A percentile compares a stretch with the other conserved stretches of the same genome.
Conservation (phyloP, 257 asterid genomes). For the Solanum bukasovii region DNA sequence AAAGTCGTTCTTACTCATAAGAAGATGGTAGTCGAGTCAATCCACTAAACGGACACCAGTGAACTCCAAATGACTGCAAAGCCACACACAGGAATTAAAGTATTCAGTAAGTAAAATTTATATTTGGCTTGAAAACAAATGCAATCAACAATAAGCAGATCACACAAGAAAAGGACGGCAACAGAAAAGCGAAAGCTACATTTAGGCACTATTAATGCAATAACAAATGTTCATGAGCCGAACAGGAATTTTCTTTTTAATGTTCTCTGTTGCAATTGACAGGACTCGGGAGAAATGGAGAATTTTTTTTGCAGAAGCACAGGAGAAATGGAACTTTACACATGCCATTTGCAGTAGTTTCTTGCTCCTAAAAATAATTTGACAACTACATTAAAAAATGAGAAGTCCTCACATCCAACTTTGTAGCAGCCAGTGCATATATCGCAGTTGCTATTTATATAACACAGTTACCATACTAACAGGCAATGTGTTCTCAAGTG, state of each 20-base stretch:
- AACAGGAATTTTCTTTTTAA: not conserved
- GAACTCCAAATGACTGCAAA: conserved; percentile 87
- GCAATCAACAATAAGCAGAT: not conserved
- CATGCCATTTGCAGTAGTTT: not conserved
- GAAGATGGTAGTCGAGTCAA: conserved; percentile 63
- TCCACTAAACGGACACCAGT: conserved; percentile 88
- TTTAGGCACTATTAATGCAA: not conserved
- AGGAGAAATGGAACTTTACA: not conserved
- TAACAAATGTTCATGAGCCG: not conserved
- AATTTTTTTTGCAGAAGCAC: not conserved
- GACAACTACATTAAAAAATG: not conserved
- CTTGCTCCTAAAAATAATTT: not conserved
- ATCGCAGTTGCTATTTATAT: not conserved
- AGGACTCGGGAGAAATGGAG: not conserved
- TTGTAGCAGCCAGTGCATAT: not conserved
- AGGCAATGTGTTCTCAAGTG: not conserved
- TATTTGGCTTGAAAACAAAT: not conserved
- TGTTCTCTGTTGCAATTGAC: not conserved
- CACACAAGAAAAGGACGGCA: not conserved
- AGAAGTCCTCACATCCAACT: not conserved
- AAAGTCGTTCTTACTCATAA: conserved; percentile 53
- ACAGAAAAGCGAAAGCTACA: not conserved
- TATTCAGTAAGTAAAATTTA: not conserved
- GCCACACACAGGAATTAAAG: conserved; percentile 2
- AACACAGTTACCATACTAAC: not conserved